phyloP scores from a whole-genome alignment of 805 yeast genomes.

The Sugiyamaella chiloensis region DNA sequence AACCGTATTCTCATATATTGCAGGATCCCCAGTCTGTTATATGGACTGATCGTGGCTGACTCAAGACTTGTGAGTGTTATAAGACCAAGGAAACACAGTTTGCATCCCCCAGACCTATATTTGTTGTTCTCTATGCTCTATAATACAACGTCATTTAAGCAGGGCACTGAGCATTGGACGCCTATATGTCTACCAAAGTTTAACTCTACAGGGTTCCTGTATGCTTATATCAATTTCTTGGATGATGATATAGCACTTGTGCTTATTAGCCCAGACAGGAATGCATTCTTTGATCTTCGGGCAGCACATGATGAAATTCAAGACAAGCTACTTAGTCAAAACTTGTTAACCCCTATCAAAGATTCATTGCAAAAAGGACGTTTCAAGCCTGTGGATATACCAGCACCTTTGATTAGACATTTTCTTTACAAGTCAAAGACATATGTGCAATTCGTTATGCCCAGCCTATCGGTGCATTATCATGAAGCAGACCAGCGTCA shows the following conservation, averaged over 20 bases:
- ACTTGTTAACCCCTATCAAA: constrained; percentile 39
- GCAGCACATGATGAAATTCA: constrained; percentile 54
- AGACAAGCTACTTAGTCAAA: constrained; percentile 37
- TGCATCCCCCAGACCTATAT: constrained; percentile 80
- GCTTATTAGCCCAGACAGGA: constrained; percentile 65
- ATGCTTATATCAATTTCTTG: constrained; percentile 69
- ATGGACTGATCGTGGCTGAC: constrained; percentile 68
- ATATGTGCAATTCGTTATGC: constrained; percentile 61
- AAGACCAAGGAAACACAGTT: constrained; percentile 72
- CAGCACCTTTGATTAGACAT: constrained; percentile 62
- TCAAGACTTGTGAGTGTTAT: constrained; percentile 66
- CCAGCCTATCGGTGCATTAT: constrained; percentile 39
- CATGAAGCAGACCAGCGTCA: constrained; percentile 25
- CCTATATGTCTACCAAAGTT: constrained; percentile 91
- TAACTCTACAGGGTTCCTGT: constrained; percentile 82
- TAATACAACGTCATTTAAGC: constrained; percentile 50
- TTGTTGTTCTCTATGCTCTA: constrained; percentile 68
- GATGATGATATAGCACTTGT: constrained; percentile 42
- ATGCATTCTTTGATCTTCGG: constrained; percentile 74
- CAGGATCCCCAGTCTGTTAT: constrained; percentile 56
- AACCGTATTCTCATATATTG: constrained; percentile 51
- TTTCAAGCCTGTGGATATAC: constrained; percentile 48
- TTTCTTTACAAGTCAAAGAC: constrained; percentile 73
- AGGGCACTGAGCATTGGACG: constrained; percentile 76
- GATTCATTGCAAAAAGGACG: constrained; percentile 39